phyloP scores from a whole-genome alignment of 345 rosid genomes.

The Linum trigynum region DNA sequence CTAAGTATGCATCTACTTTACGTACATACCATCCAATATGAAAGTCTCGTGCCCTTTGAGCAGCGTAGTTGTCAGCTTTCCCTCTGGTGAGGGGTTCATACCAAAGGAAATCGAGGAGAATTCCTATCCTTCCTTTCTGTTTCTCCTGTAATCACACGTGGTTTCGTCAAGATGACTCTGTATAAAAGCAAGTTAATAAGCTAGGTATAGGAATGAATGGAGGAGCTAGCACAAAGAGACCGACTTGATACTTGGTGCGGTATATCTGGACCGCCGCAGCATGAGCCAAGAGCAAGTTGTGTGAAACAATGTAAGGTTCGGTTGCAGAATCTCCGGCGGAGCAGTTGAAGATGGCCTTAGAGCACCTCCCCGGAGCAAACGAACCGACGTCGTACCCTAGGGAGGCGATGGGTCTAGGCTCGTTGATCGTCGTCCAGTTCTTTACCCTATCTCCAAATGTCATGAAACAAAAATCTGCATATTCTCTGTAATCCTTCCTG shows the following conservation, averaged over 20 bases:
- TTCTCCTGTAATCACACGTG: slow-evolving; percentile 13
- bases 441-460: slow-evolving; percentile 85
- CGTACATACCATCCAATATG: slow-evolving; percentile 2
- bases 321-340: slow-evolving; percentile 34
- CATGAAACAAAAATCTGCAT: slow-evolving; percentile 84
- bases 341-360: slow-evolving; percentile 40
- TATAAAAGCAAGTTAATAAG: no score
- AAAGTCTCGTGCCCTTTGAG: slow-evolving; percentile 19
- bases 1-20: no score
- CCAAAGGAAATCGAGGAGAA: slow-evolving; percentile 19
- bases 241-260: slow-evolving; percentile 22
- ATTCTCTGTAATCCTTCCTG: slow-evolving; percentile 87
- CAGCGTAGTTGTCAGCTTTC: slow-evolving; percentile 13
- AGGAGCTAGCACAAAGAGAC: no score
- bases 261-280: slow-evolving; percentile 22
- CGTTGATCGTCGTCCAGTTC: slow-evolving; percentile 95
- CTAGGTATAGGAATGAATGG: no score
- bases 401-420: slow-evolving; percentile 85
- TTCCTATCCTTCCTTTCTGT: slow-evolving; percentile 30
- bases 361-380: slow-evolving; percentile 40
- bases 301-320: slow-evolving; percentile 52
- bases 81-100: slow-evolving; percentile 19
- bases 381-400: slow-evolving; percentile 74
- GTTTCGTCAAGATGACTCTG: background rate
- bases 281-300: slow-evolving; percentile 38